Base-by-base conservation (phyloP, 345 rosid genomes). In the Linum lewisii region DNA sequence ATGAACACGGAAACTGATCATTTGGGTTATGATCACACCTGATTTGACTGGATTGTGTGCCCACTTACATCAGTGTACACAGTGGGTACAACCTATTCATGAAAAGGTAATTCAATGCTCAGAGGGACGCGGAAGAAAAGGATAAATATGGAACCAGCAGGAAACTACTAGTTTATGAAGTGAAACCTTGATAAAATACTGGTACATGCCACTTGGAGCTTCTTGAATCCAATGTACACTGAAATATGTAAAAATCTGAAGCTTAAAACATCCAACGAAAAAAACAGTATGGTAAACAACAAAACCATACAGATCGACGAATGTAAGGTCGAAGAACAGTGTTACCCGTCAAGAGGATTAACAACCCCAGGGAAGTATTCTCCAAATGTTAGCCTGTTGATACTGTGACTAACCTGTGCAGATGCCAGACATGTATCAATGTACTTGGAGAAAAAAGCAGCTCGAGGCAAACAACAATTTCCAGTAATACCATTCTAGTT, bases 291-390 rank as follows among this genome's bases (percentile, higher is more conserved):
- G 51, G 10, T 52, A 59, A 54, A 19, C 51, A 22, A 65, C 6
- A 64, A 59, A 19, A 16, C 18, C 20, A 71, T 4, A 62, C 4
- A 36, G 29, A 45, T 21, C 38, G 52, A 20, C 7, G 49, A 25
- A 32, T 19, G 21, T 59, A 61, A 55, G 54, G 64, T 59, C 19
- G 20, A 58, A 72, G 45, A 36, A 36, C 15, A 58, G n/a, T 16
- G 70, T 72, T 84, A 89, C 97, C 82, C 77, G 61, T 93, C 97
- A 69, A 93, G 99, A 81, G 97, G 99, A 75, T 93, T 89, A 51
- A 93, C 85, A 19, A 80, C 88, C 20, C 97, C 97, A 22, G 99
- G 99, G 62, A 84, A 89, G 69, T 73, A 77, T 66, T 85, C 97
- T 68, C 97, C 99, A 66, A 76, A 93, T 62, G 88, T 61, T 54